Evolutionary conservation across 23 red algal genomes (phyloP), one percentile per base, ranked within the genome.

Genomic region (Chondrus crispus): DNA sequence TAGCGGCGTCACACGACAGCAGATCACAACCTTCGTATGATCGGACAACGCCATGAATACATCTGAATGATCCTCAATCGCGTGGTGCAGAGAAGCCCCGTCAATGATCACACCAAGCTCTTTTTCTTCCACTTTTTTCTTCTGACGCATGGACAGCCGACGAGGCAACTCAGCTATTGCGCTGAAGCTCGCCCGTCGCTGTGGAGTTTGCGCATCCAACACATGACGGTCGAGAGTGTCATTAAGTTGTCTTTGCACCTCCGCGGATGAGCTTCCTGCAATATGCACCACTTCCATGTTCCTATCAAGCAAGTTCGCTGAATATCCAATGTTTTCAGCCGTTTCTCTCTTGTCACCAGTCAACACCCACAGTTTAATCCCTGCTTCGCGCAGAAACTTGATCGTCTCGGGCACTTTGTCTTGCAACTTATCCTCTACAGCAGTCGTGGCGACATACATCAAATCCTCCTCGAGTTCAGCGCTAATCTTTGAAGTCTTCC

Each of bases 341-440:
- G 96, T 98, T 76, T 98, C 91, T 78, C 96, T 81, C 92, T 95
- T 95, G 84, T 98, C 96, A 51, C 96, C 96, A 18, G 96, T 98
- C 3, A 98, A 82, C 77, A 98, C 93, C 96, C 96, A 98, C 20
- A 98, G 71, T n/a, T 74, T 74, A 32, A 98, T 81, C 8, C 96
- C 91, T 33, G 96, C 96, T 60, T 94, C 84, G 11, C 93, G 85
- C 74, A 98, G 74, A 52, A 98, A 98, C 69, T 89, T 91, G 63
- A 98, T 94, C 47, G 96, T 95, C 80, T 94, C 91, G 29, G 84
- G 91, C 51, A 98, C 91, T 19, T 95, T 48, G 16, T 88, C 84
- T 52, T 94, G 91, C 5, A 98, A 74, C 37, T 92, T 90, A 68
- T 98, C 96, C 57, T 98, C 96, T 3, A 98, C 96, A 11, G 96